Evolutionary conservation across 202 grass and related monocot species (phyloP), one percentile per base, ranked within the genome.

Genomic region (Bolboschoenoplectus hybrid): DNA sequence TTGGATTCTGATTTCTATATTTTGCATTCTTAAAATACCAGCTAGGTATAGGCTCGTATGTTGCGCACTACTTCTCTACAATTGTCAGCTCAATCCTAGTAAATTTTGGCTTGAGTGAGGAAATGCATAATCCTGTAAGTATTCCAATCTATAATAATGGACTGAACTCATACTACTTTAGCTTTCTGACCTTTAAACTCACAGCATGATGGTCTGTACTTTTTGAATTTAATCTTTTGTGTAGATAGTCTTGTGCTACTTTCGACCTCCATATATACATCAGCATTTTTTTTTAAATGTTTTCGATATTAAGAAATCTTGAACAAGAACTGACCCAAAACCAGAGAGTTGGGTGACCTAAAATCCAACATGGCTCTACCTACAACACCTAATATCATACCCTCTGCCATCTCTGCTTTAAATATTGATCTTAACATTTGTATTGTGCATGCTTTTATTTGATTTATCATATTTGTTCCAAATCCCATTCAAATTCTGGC

Each of bases 121-220:
- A 98, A 84, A 91, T 98, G 91, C 89, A 98, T 80, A 96, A 95
- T 58, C 96, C 96, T 75, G 96, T 98, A 94, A 96, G 97, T 89
- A 62, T 76, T 9, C 51, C 32, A 46, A 46, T 82, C 57, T 64
- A 10, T 65, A 45, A 38, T 49, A 63, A 64, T 63, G 79, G 9
- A 63, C 38, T 47, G 80, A 39, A 73, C 9, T 49, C n/a, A 6
- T 77, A 77, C 45, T 77, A 55, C 45, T 55, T 1, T 20, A 49
- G 6, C 34, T 36, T 46, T 83, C 38, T 64, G 19, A 82, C 40
- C 16, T 65, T 69, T 47, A 63, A 50, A 52, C 63, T 74, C 49
- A 55, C 13, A 36, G n/a, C 35, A 63, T 44, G 57, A 41, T 63
- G 11, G 11, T 81, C n/a, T 11, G 19, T 26, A 73, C 35, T 56